Base-by-base conservation (phyloP, 768 basidiomycete species). In the Leccinum imitatum region DNA sequence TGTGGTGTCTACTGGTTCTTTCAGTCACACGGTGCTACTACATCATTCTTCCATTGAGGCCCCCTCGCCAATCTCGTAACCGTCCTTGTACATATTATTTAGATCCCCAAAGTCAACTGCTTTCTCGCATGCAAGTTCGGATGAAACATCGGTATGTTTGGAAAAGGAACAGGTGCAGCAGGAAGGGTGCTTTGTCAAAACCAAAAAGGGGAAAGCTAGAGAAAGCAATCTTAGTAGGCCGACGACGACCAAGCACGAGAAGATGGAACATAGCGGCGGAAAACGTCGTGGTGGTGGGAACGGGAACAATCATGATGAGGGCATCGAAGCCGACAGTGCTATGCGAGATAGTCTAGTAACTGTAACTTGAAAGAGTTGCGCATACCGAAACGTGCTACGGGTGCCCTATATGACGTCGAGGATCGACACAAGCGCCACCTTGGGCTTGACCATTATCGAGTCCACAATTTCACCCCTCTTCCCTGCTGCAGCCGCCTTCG, bases 391-490 rank as follows among this genome's bases (percentile, higher is more conserved):
- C 46, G 19, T 47, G 21, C 13, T 47, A 19, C 11, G 19, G 39
- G 39, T n/a, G 17, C 17, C 3, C 3, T 47, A 47, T 57, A 73
- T 59, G 46, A 65, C 59, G 23, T 72, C 56, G 50, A 72, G 58
- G 23, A 73, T 60, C 10, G 71, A 74, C 41, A 69, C 58, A 9
- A 77, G 64, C 5, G 71, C 73, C 10, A 77, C 75, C 63, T 69
- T 74, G 4, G 76, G 73, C 53, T 71, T 76, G 7, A 76, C 52
- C 68, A 64, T 60, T 37, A 65, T 67, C 7, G 63, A 50, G 15
- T 67, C 67, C 59, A 63, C 63, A 56, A 0, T 0, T 10, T 56
- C 56, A 11, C 53, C 56, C 47, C 53, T 59, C 8, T 65, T 59
- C 17, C 54, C 56, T 13, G 56, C 23, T 54, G 21, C 51, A 9